phyloP scores from a whole-genome alignment of 2,329 filamentous ascomycete genomes.

The Epichloe hybrida region DNA sequence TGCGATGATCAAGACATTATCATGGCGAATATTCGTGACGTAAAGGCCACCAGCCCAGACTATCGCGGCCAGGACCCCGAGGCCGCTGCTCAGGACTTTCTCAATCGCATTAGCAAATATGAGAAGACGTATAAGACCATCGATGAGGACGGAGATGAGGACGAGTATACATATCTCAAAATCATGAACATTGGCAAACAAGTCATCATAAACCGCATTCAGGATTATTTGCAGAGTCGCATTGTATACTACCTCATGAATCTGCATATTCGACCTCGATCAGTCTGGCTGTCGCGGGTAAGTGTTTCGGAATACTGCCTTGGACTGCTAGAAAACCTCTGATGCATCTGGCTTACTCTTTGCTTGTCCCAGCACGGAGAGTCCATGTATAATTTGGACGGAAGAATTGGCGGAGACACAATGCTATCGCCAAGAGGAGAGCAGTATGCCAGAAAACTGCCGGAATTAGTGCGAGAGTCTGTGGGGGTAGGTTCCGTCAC shows the following conservation, averaged over 20 bases:
- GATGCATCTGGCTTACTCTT: background rate
- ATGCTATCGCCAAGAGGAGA: slow-evolving; percentile 76
- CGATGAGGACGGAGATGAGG: slow-evolving; percentile 66
- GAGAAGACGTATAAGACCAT: slow-evolving; percentile 95
- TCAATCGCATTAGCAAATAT: slow-evolving; percentile 89
- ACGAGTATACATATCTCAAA: slow-evolving; percentile 85
- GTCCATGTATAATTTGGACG: slow-evolving; percentile 79
- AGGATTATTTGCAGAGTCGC: slow-evolving; percentile 90
- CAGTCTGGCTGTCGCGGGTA: slow-evolving; percentile 90
- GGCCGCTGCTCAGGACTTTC: slow-evolving; percentile 78
- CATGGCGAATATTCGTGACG: slow-evolving; percentile 95
- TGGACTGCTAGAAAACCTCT: background rate
- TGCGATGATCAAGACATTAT: slow-evolving; percentile 93
- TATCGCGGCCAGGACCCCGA: slow-evolving; percentile 92
- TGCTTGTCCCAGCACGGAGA: slow-evolving; percentile 61
- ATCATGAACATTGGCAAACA: slow-evolving; percentile 92
- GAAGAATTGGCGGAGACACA: slow-evolving; percentile 87
- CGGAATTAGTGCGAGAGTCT: slow-evolving; percentile 70
- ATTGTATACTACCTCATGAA: slow-evolving; percentile 99
- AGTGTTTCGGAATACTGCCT: slow-evolving; percentile 20
- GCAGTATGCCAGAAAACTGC: slow-evolving; percentile 73
- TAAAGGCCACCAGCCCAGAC: slow-evolving; percentile 93
- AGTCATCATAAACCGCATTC: slow-evolving; percentile 95
- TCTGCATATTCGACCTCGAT: slow-evolving; percentile 88
- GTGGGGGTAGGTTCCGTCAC: slow-evolving; percentile 52